Evolutionary conservation across 495 filamentous ascomycete species (phyloP).

Genomic region (Daldinia childiae): DNA sequence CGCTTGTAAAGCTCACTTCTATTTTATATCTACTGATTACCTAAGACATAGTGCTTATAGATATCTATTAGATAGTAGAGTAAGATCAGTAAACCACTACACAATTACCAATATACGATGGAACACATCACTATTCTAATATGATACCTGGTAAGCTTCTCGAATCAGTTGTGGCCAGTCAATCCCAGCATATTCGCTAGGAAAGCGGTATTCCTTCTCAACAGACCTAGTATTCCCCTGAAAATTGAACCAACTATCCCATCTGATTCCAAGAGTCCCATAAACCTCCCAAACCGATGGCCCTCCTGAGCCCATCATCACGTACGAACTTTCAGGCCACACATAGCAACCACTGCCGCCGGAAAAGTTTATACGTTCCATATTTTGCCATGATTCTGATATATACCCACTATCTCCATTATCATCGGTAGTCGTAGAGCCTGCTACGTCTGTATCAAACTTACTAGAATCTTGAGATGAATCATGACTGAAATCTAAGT

Average conservation of each 20-base stretch:
- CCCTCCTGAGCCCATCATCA: slow-evolving; percentile 4
- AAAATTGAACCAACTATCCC: background rate
- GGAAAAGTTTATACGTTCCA: slow-evolving; percentile 12
- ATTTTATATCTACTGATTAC: too few species aligned
- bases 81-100: too few species aligned
- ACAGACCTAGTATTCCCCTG: background rate
- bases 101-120: background rate
- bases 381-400: background rate
- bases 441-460: slow-evolving; percentile 3
- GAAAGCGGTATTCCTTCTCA: background rate
- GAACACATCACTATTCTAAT: background rate
- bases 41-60: too few species aligned
- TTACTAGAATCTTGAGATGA: background rate
- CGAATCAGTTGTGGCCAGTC: slow-evolving; percentile 11
- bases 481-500: background rate
- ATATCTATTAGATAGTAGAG: background rate
- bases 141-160: background rate
- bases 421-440: slow-evolving; percentile 4
- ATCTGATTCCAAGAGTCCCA: background rate
- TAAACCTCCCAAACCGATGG: background rate
- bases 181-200: slow-evolving; percentile 12
- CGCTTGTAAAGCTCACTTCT: too few species aligned
- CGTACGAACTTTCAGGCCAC: slow-evolving; percentile 14
- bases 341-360: slow-evolving; percentile 8
- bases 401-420: background rate